These are phyloP conservation scores for Chaetomium tenue DNA, from an alignment of 495 filamentous ascomycete genomes.

Conservation along the genomic window DNA sequence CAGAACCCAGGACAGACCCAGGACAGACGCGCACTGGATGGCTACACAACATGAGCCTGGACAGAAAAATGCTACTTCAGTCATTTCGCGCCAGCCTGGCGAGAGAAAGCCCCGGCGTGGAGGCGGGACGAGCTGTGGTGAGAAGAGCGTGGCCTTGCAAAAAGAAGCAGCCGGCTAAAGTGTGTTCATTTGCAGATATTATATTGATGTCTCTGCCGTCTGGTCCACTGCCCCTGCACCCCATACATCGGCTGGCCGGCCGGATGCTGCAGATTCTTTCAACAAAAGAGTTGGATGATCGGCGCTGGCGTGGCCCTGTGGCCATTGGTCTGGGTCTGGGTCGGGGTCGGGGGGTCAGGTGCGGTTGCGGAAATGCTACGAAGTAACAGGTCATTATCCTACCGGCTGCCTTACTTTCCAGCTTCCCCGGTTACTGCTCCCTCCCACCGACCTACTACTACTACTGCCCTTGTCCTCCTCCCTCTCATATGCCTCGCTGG, in stretches of 20 bases:
- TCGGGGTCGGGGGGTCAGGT: neutral
- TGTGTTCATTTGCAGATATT: conserved; percentile 19
- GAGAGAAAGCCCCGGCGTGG: neutral
- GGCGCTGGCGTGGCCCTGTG: conserved; percentile 1
- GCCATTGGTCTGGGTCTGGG: neutral
- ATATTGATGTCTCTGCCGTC: conserved; percentile 11
- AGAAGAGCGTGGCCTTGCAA: neutral
- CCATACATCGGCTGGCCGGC: neutral
- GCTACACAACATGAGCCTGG: neutral
- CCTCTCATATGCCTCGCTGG: conserved; percentile 4
- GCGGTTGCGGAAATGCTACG: neutral
- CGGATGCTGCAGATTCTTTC: neutral
- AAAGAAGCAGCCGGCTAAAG: conserved; percentile 12
- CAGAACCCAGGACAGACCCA: conserved; percentile 6
- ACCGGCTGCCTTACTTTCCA: neutral
- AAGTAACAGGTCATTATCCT: conserved; percentile 8
- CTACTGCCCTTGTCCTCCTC: neutral
- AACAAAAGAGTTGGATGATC: conserved; percentile 2
- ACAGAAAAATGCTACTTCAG: neutral
- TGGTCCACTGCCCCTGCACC: conserved; percentile 2
- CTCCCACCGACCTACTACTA: neutral
- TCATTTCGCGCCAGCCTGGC: neutral
- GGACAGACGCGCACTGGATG: neutral
- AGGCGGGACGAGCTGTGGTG: neutral
- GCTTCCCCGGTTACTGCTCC: conserved; percentile 6